A percentile compares a stretch with the other conserved stretches of the same genome.
Conservation (phyloP, 2,329 filamentous ascomycete genomes). For the Penicillium brasilianum region DNA sequence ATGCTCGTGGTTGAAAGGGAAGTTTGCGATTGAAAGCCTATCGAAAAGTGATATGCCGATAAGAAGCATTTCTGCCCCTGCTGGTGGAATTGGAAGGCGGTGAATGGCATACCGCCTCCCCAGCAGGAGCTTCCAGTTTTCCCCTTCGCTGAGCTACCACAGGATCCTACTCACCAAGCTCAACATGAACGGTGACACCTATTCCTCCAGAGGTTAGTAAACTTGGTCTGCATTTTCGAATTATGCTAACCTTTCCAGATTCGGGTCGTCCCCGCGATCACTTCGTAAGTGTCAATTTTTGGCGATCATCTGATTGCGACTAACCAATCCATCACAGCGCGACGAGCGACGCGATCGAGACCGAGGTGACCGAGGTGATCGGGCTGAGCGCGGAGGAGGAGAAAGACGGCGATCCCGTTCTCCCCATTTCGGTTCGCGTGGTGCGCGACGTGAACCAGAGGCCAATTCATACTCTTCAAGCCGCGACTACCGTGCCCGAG, state of each 20-base stretch:
- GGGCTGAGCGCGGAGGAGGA: slow-evolving; percentile 53
- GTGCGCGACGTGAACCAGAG: slow-evolving; percentile 72
- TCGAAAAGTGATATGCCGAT: slow-evolving; percentile 12
- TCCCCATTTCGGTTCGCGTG: slow-evolving; percentile 72
- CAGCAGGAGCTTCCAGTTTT: slow-evolving; percentile 40
- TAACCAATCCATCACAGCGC: slow-evolving; percentile 43
- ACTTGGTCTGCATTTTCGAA: slow-evolving; percentile 8
- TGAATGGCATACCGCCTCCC: slow-evolving; percentile 26
- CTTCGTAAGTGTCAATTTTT: slow-evolving; percentile 50
- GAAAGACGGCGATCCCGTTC: slow-evolving; percentile 83
- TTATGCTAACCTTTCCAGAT: slow-evolving; percentile 49
- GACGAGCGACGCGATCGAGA: slow-evolving; percentile 55
- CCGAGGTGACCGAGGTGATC: slow-evolving; percentile 49
- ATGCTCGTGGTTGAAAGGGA: slow-evolving; percentile 33
- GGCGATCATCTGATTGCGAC: slow-evolving; percentile 20
- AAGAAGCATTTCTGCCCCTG: slow-evolving; percentile 36
- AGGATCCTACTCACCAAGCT: slow-evolving; percentile 30
- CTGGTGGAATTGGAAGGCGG: slow-evolving; percentile 31
- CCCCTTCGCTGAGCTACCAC: slow-evolving; percentile 29
- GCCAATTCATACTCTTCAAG: slow-evolving; percentile 90
- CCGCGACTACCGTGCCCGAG: slow-evolving; percentile 87
- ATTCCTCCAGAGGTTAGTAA: slow-evolving; percentile 73
- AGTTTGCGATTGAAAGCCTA: neutral
- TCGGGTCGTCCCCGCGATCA: slow-evolving; percentile 59
- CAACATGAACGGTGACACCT: slow-evolving; percentile 84